Evolutionary conservation across 2,329 filamentous ascomycete species (phyloP).

Genomic region (Cladosporium sp.): DNA sequence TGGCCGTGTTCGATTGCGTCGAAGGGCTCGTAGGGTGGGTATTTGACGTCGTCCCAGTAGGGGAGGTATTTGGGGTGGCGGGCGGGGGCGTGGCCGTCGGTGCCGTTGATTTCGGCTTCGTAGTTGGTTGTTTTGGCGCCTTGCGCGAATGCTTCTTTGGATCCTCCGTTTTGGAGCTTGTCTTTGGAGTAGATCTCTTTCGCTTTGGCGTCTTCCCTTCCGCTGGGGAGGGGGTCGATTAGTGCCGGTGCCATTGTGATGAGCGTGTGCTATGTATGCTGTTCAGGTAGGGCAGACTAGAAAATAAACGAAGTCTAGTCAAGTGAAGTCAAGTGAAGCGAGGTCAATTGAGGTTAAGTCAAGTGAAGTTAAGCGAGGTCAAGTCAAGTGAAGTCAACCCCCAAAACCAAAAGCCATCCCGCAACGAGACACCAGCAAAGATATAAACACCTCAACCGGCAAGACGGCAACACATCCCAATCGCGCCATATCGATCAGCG

Average conservation of each 20-base stretch:
- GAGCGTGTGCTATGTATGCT: neutral
- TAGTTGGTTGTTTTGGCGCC: constrained; percentile 42
- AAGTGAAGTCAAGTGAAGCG: too few relatives aligned
- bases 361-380: too few relatives aligned
- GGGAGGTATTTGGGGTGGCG: constrained; percentile 63
- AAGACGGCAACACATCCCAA: constrained; percentile 9
- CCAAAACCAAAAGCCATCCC: too few relatives aligned
- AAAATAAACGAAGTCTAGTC: too few relatives aligned
- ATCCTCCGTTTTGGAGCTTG: constrained; percentile 23
- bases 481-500: neutral
- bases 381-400: too few relatives aligned
- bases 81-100: constrained; percentile 50
- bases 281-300: neutral
- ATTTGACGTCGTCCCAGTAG: constrained; percentile 39
- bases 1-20: constrained; percentile 72
- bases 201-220: constrained; percentile 20
- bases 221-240: constrained; percentile 31
- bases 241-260: constrained; percentile 42
- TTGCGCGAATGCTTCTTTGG: constrained; percentile 43
- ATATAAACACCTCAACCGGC: neutral
- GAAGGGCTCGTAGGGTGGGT: constrained; percentile 64
- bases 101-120: constrained; percentile 52
- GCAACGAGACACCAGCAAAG: too few relatives aligned
- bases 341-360: too few relatives aligned
- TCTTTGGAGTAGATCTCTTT: constrained; percentile 25